Conservation (phyloP, 306 rosid species). For the Sicyos edulis region DNA sequence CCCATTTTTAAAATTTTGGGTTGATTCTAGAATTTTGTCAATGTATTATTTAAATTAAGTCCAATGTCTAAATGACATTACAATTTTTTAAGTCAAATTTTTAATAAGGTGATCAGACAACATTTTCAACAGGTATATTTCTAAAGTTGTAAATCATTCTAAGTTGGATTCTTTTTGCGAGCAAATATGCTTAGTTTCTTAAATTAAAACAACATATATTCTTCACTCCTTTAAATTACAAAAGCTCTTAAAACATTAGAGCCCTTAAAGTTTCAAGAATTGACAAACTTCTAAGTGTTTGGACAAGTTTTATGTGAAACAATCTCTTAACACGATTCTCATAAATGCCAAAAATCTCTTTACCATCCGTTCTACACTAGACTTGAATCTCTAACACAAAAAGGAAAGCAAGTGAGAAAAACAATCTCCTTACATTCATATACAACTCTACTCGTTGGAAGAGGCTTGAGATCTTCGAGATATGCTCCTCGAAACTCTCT, state of each 20-base stretch:
- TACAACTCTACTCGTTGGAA: too few species aligned
- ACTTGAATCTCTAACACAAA: not conserved
- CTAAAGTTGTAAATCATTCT: not conserved
- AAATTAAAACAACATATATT: not conserved
- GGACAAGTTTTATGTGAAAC: not conserved
- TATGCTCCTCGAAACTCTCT: too few species aligned
- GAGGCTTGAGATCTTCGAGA: too few species aligned
- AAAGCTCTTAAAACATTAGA: not conserved
- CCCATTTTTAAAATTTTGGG: not conserved
- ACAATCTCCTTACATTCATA: not conserved
- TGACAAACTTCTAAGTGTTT: not conserved
- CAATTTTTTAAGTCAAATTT: not conserved
- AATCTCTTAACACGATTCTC: not conserved
- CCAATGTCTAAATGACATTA: not conserved
- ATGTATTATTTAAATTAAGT: not conserved
- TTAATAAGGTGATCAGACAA: not conserved
- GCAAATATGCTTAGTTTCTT: not conserved
- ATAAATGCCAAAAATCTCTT: not conserved
- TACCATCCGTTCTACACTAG: not conserved
- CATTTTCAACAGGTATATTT: too few species aligned
- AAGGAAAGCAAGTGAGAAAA: not conserved
- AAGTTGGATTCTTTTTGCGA: not conserved
- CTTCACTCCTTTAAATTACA: not conserved
- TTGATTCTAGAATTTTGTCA: not conserved
- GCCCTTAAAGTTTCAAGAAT: not conserved